A percentile compares a stretch with the other conserved stretches of the same genome.
Conservation (phyloP, 345 rosid genomes). For the Kandelia obovata region DNA sequence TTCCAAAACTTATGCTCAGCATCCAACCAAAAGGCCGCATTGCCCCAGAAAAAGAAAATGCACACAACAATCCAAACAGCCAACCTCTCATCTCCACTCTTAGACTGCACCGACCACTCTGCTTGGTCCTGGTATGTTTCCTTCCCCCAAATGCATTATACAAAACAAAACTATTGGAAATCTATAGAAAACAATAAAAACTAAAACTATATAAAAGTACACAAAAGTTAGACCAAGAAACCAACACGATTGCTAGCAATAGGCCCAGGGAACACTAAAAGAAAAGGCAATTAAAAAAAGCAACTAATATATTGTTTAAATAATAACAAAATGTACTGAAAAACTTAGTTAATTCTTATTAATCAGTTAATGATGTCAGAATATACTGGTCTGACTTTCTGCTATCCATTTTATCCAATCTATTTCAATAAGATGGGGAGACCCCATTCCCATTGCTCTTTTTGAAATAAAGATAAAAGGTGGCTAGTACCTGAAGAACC, state of each 20-base stretch:
- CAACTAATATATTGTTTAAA: neutral
- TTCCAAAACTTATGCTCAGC: no score
- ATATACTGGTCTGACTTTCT: no score
- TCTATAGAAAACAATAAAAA: neutral
- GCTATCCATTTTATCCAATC: no score
- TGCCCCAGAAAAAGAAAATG: neutral
- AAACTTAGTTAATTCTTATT: neutral
- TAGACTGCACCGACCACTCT: neutral
- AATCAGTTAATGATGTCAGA: neutral
- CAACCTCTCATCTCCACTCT: neutral
- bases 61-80: no score
- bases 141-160: neutral
- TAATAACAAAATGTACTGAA: neutral
- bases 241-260: no score
- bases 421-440: no score
- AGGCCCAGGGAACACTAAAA: neutral
- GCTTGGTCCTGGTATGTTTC: neutral
- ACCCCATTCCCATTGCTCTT: no score
- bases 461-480: neutral
- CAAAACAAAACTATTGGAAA: no score
- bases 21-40: neutral
- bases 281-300: neutral
- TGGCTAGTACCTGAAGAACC: conserved; percentile 70
- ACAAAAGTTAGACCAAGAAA: no score
- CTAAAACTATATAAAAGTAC: no score